Percentiles rank a stretch among this genome's conserved stretches.
Conservation (phyloP, 208 protist genomes). For the Trypanosoma platydactyli region DNA sequence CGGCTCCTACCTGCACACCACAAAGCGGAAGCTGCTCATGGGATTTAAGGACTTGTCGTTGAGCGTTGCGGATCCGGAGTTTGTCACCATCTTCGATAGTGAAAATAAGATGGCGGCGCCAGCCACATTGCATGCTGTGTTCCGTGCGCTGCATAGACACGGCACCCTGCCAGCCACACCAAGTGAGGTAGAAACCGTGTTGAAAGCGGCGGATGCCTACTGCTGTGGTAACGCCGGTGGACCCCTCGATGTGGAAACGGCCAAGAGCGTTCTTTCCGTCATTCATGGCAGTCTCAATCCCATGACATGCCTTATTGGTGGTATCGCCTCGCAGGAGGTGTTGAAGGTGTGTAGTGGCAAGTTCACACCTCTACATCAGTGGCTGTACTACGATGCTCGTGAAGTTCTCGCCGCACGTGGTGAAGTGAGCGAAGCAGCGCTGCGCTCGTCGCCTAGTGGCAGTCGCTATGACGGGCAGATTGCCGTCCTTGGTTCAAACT, state of each 20-base stretch:
- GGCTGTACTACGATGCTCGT: conserved; percentile 95
- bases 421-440: conserved; percentile 27
- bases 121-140: conserved; percentile 74
- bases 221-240: conserved; percentile 24
- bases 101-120: conserved; percentile 76
- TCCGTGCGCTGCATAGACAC: conserved; percentile 60
- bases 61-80: conserved; percentile 60
- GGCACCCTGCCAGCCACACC: conserved; percentile 19
- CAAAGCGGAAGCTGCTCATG: conserved; percentile 72
- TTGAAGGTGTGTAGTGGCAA: conserved; percentile 95
- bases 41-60: conserved; percentile 55
- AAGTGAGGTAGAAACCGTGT: conserved; percentile 38
- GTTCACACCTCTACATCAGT: conserved; percentile 96
- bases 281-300: conserved; percentile 85
- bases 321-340: conserved; percentile 95
- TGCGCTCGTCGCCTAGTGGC: conserved; percentile 9
- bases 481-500: conserved; percentile 92
- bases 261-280: conserved; percentile 46
- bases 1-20: conserved; percentile 89
- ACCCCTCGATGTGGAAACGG: conserved; percentile 21
- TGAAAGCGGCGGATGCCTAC: conserved; percentile 32
- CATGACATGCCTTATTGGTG: conserved; percentile 94
- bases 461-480: conserved; percentile 96
- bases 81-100: conserved; percentile 75
- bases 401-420: conserved; percentile 79